Evolutionary conservation across 129 eudicot genomes (phyloP).

Genomic region (Ambrosia artemisiifolia): DNA sequence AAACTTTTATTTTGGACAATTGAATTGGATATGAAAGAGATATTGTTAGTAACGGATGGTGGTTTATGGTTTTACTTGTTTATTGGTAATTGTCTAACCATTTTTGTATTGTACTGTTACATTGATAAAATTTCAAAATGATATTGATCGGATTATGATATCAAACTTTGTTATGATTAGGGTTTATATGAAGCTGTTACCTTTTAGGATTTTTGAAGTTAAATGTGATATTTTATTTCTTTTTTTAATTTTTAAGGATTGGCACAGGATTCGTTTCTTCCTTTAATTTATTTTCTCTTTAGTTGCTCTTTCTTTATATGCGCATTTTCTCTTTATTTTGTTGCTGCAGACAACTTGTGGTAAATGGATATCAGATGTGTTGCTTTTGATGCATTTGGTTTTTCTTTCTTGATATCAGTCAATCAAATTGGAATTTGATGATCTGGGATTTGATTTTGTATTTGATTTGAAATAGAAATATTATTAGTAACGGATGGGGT

Average conservation of each 20-base stretch:
- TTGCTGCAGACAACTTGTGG: too few relatives aligned
- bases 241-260: background rate
- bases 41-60: background rate
- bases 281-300: too few relatives aligned
- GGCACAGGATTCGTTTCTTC: too few relatives aligned
- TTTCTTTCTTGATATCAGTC: too few relatives aligned
- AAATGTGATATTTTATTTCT: background rate
- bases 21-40: conserved; percentile 11
- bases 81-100: background rate
- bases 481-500: background rate
- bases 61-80: background rate
- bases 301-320: too few relatives aligned
- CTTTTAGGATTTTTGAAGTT: background rate
- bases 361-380: too few relatives aligned
- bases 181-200: conserved; percentile 21
- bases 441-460: too few relatives aligned
- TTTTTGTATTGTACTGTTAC: background rate
- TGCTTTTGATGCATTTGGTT: too few relatives aligned
- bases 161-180: background rate
- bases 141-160: conserved; percentile 1
- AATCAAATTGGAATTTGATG: too few relatives aligned
- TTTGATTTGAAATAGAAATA: too few relatives aligned
- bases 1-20: background rate
- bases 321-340: too few relatives aligned
- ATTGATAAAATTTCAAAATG: background rate